These are phyloP conservation scores for Dictyostelium firmibasis DNA, from an alignment of 78 protist genomes.

Conservation along the genomic window DNA sequence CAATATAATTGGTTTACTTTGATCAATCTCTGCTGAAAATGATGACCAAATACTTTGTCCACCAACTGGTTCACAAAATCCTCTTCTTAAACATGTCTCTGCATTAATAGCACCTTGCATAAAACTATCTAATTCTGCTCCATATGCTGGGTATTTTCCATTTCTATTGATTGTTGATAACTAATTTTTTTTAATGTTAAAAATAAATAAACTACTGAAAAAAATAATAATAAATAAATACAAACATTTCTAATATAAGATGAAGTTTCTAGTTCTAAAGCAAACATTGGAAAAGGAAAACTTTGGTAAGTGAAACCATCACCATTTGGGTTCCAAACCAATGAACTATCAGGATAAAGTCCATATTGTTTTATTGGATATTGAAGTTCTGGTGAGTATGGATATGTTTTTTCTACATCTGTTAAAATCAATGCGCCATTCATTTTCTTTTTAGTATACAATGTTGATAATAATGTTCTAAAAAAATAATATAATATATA, in stretches of 20 bases:
- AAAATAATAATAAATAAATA: neutral
- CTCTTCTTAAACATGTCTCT: constrained; percentile 51
- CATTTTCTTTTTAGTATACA: neutral
- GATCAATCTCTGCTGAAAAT: constrained; percentile 5
- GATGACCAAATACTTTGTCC: constrained; percentile 66
- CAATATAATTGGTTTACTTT: constrained; percentile 9
- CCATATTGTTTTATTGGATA: constrained; percentile 48
- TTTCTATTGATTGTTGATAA: neutral
- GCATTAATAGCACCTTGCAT: constrained; percentile 54
- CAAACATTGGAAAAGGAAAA: constrained; percentile 21
- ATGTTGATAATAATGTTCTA: constrained; percentile 2
- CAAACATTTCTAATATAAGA: neutral
- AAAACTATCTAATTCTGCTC: constrained; percentile 36
- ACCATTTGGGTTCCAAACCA: constrained; percentile 28
- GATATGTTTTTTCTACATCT: constrained; percentile 1
- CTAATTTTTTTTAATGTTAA: neutral
- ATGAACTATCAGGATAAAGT: constrained; percentile 21
- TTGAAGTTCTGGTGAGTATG: constrained; percentile 41
- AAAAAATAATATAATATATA: too few relatives aligned
- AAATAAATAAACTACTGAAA: neutral
- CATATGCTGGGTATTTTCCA: constrained; percentile 47
- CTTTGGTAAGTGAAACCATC: neutral
- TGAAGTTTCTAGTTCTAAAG: neutral
- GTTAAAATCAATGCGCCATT: constrained; percentile 34
- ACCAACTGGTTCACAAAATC: constrained; percentile 73